These are phyloP conservation scores for Kwoniella europaea DNA, from an alignment of 768 basidiomycete genomes.

Conservation along the genomic window DNA sequence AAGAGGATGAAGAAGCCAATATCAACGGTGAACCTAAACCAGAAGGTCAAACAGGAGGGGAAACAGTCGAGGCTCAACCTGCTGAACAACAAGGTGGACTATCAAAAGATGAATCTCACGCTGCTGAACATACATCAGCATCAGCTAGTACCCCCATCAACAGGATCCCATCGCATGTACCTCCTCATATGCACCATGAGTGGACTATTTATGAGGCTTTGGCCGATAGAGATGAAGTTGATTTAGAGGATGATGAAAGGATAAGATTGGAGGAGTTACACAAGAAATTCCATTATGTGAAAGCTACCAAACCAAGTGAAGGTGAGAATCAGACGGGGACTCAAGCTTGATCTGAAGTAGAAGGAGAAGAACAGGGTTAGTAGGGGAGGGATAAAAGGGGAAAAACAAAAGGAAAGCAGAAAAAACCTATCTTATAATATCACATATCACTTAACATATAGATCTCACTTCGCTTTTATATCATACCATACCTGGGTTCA, in stretches of 20 bases:
- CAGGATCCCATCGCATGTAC: conserved; percentile 9
- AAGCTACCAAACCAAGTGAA: conserved; percentile 25
- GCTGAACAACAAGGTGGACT: conserved; percentile 24
- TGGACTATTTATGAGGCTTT: conserved; percentile 47
- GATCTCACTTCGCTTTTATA: too few species aligned
- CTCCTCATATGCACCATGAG: conserved; percentile 27
- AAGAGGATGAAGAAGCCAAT: conserved; percentile 24
- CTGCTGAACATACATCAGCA: conserved; percentile 11
- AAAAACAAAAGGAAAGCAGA: too few species aligned
- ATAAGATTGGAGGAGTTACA: conserved; percentile 40
- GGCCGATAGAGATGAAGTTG: conserved; percentile 50
- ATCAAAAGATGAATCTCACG: conserved; percentile 8
- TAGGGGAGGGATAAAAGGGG: too few species aligned
- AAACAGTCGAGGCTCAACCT: too few species aligned
- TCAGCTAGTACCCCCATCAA: conserved; percentile 3
- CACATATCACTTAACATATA: too few species aligned
- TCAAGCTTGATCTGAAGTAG: too few species aligned
- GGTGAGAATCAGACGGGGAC: too few species aligned
- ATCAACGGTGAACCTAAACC: conserved; percentile 10
- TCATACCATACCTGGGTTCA: too few species aligned
- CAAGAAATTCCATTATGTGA: conserved; percentile 40
- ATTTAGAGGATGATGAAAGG: conserved; percentile 48
- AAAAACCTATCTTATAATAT: too few species aligned
- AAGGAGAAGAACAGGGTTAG: too few species aligned
- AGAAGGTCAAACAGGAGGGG: too few species aligned